Evolutionary conservation across 768 basidiomycete species (phyloP), one percentile per base, ranked within the genome.

Genomic region (Coprinellus aureogranulatus): DNA sequence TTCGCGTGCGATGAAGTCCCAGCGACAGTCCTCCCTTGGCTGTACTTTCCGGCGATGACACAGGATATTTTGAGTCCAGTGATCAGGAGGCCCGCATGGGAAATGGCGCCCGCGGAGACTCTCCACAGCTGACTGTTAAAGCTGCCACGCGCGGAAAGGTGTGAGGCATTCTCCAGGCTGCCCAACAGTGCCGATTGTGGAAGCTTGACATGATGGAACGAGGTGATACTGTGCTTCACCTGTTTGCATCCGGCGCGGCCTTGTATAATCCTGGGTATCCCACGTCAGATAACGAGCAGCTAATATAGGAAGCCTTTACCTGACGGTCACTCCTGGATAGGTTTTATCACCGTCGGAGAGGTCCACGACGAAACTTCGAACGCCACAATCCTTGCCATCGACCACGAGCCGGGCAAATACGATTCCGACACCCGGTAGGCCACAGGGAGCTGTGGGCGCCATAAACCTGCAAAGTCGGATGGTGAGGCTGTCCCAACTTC

Each of bases 341-440:
- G 76, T 80, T 6, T 66, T 31, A 10, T 58, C 40, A 1, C 78
- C 76, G 51, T 80, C 75, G 39, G 75, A 67, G 2, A 80, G 41
- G 1, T 64, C 63, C 4, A 80, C 74, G 11, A 80, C n/a, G 55
- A 80, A 80, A 2, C 73, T 67, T 4, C 71, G 66, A 6, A 75
- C 51, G 1, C 80, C 80, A 5, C 64, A 62, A 41, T 72, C 66
- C 48, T 73, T 68, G 6, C 68, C 72, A 16, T 67, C 54, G 10
- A 76, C 72, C 2, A 77, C 58, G 3, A 77, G 63, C 22, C 68
- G 65, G 0, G 80, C 80, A 51, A 74, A 72, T 6, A 81, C 77
- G 40, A 80, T 55, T 10, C 70, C 75, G 9, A 80, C 53, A 18
- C 72, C 66, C 2, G 77, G 72, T 2, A 65, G 60, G 8, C 72